Conservation (phyloP, 2,329 filamentous ascomycete species). For the Hypoxylon sp. region DNA sequence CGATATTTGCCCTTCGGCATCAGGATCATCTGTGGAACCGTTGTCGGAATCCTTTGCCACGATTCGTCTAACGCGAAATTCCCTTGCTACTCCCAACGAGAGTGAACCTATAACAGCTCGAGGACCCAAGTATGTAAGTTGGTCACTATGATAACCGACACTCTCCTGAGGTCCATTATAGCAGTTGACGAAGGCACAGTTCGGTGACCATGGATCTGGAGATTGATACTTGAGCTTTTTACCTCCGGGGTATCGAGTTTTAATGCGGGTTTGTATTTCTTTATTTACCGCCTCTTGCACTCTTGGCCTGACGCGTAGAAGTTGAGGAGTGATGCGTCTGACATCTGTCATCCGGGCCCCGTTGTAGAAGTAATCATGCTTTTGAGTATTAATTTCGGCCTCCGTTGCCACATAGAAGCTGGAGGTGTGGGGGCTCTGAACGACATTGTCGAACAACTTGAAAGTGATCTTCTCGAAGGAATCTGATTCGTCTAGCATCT, state of each 20-base stretch:
- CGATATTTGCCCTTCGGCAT: constrained; percentile 86
- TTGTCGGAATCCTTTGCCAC: constrained; percentile 70
- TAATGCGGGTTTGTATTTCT: constrained; percentile 81
- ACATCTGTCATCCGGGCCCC: constrained; percentile 83
- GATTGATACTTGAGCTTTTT: constrained; percentile 85
- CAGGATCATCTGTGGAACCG: constrained; percentile 63
- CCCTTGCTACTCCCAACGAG: constrained; percentile 90
- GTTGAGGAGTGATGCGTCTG: constrained; percentile 80
- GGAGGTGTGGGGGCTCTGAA: constrained; percentile 86
- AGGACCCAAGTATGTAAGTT: constrained; percentile 93
- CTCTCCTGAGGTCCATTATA: constrained; percentile 86
- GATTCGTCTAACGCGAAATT: constrained; percentile 88
- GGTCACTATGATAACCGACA: constrained; percentile 94
- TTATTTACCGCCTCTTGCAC: constrained; percentile 84
- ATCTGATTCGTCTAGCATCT: constrained; percentile 81
- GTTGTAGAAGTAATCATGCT: constrained; percentile 88
- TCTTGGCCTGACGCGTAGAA: constrained; percentile 76
- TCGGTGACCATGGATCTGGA: constrained; percentile 81
- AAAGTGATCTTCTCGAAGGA: constrained; percentile 81
- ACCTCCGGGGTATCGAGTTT: constrained; percentile 75
- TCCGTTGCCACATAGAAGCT: constrained; percentile 85
- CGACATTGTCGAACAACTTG: constrained; percentile 89
- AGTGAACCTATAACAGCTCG: constrained; percentile 90
- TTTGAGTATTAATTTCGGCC: constrained; percentile 78
- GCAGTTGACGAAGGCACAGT: constrained; percentile 95